These are phyloP conservation scores for Pseudocercospora macadamiae DNA, from an alignment of 2,329 filamentous ascomycete genomes.

Conservation along the genomic window DNA sequence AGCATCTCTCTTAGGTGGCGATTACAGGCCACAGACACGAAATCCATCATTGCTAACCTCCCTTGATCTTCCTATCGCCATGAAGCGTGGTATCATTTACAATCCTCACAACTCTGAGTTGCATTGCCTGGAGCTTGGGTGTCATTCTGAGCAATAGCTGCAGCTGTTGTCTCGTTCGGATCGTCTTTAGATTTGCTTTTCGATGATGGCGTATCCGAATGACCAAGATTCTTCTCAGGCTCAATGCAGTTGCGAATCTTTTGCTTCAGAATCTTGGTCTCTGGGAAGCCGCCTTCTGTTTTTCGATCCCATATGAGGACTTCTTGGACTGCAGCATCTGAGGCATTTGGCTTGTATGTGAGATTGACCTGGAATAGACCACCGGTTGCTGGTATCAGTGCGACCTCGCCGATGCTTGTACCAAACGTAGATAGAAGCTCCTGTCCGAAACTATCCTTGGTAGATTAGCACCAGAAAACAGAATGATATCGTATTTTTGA, in stretches of 20 bases:
- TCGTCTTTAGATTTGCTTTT: conserved; percentile 18
- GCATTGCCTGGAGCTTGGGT: neutral
- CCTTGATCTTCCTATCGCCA: too few species aligned
- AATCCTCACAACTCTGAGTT: conserved; percentile 17
- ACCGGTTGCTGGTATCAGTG: conserved; percentile 81
- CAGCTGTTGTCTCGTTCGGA: neutral
- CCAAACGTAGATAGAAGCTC: conserved; percentile 93
- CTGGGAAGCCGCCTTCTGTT: conserved; percentile 84
- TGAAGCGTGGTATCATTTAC: conserved; percentile 7
- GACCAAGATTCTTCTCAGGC: conserved; percentile 75
- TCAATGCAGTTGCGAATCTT: conserved; percentile 80
- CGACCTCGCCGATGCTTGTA: conserved; percentile 80
- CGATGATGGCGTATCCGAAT: conserved; percentile 54
- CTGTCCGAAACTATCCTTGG: too few species aligned
- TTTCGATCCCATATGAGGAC: conserved; percentile 86
- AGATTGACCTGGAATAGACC: conserved; percentile 80
- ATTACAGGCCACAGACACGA: too few species aligned
- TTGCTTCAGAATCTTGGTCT: conserved; percentile 89
- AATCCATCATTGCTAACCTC: too few species aligned
- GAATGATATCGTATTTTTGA: too few species aligned
- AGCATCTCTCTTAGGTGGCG: too few species aligned
- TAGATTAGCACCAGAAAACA: too few species aligned
- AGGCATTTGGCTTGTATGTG: conserved; percentile 35
- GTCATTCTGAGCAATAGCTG: neutral
- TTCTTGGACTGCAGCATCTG: conserved; percentile 39